These are phyloP conservation scores for Nissolia schottii DNA, from an alignment of 306 rosid genomes.

Conservation along the genomic window DNA sequence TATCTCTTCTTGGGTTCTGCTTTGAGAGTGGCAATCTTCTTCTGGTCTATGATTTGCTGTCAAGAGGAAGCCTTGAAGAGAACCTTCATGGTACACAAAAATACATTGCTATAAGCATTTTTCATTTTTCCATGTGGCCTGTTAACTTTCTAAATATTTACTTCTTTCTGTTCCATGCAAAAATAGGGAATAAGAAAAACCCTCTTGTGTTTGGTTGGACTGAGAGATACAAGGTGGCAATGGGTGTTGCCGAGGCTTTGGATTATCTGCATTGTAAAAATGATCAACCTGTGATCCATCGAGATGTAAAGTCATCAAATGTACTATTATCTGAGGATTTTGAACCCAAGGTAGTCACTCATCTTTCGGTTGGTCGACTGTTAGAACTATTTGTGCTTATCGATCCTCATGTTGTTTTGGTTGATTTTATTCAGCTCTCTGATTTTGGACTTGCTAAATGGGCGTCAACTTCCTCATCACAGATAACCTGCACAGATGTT, in stretches of 20 bases:
- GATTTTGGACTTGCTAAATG: conserved; percentile 96
- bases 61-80: conserved; percentile 98
- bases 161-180: conserved; percentile 20
- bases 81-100: conserved; percentile 67
- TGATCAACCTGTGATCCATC: conserved; percentile 70
- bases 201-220: conserved; percentile 69
- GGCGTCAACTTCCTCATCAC: conserved; percentile 69
- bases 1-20: conserved; percentile 89
- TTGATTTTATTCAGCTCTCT: conserved; percentile 62
- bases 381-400: neutral
- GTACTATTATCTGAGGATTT: conserved; percentile 79
- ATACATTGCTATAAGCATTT: neutral
- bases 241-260: conserved; percentile 89
- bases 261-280: conserved; percentile 67
- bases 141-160: neutral
- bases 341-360: conserved; percentile 77
- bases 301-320: conserved; percentile 91
- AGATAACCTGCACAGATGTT: conserved; percentile 88
- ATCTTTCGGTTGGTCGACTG: neutral
- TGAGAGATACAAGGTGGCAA: conserved; percentile 86
- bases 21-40: conserved; percentile 78
- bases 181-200: conserved; percentile 61
- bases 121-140: neutral
- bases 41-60: conserved; percentile 84
- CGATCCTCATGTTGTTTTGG: conserved; percentile 10